A percentile compares a stretch with the other conserved stretches of the same genome.
Conservation (phyloP, 2,329 filamentous ascomycete genomes). For the Cladophialophora carrionii region DNA sequence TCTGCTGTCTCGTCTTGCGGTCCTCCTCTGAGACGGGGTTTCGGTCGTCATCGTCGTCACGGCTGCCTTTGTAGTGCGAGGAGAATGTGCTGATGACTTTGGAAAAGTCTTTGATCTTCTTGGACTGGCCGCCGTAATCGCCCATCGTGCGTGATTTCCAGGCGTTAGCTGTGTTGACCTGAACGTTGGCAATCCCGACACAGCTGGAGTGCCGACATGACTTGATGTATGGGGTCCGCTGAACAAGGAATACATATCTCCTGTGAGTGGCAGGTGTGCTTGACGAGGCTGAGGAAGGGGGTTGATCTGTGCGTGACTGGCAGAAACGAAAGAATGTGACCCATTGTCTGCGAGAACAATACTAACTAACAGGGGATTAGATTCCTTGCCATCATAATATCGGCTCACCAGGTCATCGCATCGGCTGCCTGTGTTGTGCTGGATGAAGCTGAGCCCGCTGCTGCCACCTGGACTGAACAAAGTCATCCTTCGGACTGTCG, state of each 20-base stretch:
- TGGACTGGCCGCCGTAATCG: neutral
- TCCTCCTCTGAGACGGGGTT: slow-evolving; percentile 16
- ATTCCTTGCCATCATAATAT: neutral
- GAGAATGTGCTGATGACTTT: slow-evolving; percentile 18
- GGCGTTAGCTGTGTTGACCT: neutral
- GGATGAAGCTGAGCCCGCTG: neutral
- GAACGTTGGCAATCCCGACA: neutral
- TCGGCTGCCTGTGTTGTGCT: neutral
- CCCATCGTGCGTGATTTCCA: neutral
- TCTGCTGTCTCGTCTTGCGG: slow-evolving; percentile 18
- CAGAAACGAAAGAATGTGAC: neutral
- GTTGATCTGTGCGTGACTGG: neutral
- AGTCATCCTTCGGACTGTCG: neutral
- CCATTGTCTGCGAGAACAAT: slow-evolving; percentile 1
- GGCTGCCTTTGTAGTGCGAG: slow-evolving; percentile 14
- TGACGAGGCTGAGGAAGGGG: neutral
- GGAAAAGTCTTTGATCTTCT: slow-evolving; percentile 21
- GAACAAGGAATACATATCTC: neutral
- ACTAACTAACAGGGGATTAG: neutral
- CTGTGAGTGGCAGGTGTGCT: neutral
- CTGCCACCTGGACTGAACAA: neutral
- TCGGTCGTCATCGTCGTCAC: slow-evolving; percentile 24
- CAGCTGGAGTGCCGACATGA: neutral
- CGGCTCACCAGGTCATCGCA: neutral
- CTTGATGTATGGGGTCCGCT: neutral